Evolutionary conservation across 2,329 filamentous ascomycete genomes (phyloP).

Genomic region (Penicillium crustosum): DNA sequence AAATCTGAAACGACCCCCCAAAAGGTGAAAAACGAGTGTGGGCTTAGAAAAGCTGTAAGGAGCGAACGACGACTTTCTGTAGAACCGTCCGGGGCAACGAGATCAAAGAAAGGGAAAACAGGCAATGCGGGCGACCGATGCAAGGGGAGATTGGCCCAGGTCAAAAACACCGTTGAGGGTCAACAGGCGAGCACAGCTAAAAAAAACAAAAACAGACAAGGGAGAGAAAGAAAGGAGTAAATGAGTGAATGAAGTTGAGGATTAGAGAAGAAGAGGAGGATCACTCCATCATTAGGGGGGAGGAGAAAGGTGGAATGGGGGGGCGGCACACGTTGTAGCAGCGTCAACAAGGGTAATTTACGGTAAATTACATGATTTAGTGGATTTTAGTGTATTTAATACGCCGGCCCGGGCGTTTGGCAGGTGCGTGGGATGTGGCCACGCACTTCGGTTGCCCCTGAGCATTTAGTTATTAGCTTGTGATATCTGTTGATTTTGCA

Average conservation of each 20-base stretch:
- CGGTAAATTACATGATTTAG: constrained; percentile 5
- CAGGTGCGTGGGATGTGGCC: neutral
- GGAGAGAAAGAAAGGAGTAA: constrained; percentile 27
- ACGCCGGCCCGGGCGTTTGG: neutral
- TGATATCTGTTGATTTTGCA: neutral
- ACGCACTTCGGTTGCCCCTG: constrained; percentile 9
- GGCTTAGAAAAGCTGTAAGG: constrained; percentile 22
- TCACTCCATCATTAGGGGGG: constrained; percentile 10
- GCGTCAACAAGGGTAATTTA: constrained; percentile 16
- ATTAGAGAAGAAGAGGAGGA: constrained; percentile 7
- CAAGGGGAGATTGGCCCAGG: constrained; percentile 27
- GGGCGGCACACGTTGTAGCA: constrained; percentile 24
- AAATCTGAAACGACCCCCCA: constrained; percentile 20
- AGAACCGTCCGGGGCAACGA: constrained; percentile 16
- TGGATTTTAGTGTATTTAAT: constrained; percentile 2
- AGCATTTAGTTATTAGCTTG: neutral
- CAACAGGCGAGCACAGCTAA: constrained; percentile 12
- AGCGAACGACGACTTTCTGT: constrained; percentile 21
- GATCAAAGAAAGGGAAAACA: constrained; percentile 20
- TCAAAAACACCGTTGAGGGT: constrained; percentile 20
- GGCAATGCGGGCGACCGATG: constrained; percentile 20
- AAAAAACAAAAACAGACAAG: constrained; percentile 16
- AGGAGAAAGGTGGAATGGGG: constrained; percentile 14
- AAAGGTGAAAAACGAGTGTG: constrained; percentile 20
- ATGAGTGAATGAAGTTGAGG: constrained; percentile 26